A percentile compares a stretch with the other conserved stretches of the same genome.
These are phyloP conservation scores for Silene coronaria DNA, from an alignment of 179 eudicot species.

Conservation along the genomic window DNA sequence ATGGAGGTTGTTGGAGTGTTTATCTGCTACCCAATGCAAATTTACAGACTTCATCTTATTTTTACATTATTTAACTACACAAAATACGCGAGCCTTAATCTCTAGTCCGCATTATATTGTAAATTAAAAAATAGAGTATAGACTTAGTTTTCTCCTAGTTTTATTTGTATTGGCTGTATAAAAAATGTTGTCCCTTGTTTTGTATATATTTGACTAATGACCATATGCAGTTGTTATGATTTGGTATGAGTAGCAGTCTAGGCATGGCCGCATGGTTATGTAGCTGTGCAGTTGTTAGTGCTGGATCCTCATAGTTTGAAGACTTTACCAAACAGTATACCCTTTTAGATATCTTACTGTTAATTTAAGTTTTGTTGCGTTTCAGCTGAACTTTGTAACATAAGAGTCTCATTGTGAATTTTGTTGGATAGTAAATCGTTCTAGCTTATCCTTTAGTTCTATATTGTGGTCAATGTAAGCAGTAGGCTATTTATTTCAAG, in stretches of 20 bases:
- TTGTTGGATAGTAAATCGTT: neutral
- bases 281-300: constrained; percentile 2
- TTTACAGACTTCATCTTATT: neutral
- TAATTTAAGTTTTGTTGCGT: neutral
- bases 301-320: constrained; percentile 1
- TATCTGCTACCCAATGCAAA: neutral
- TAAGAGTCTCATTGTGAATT: neutral
- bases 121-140: neutral
- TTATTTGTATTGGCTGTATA: neutral
- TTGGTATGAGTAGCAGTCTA: neutral
- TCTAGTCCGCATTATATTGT: neutral
- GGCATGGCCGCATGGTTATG: neutral
- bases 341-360: neutral
- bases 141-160: neutral
- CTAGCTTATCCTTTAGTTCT: neutral
- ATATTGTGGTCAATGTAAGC: neutral
- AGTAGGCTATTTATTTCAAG: neutral
- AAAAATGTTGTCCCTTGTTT: neutral
- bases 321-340: neutral
- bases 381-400: neutral
- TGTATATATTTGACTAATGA: neutral
- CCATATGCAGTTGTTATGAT: neutral
- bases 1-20: neutral
- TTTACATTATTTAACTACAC: neutral
- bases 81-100: neutral